These are phyloP conservation scores for Phytopythium litorale DNA, from an alignment of 352 stramenopile species.

Conservation along the genomic window DNA sequence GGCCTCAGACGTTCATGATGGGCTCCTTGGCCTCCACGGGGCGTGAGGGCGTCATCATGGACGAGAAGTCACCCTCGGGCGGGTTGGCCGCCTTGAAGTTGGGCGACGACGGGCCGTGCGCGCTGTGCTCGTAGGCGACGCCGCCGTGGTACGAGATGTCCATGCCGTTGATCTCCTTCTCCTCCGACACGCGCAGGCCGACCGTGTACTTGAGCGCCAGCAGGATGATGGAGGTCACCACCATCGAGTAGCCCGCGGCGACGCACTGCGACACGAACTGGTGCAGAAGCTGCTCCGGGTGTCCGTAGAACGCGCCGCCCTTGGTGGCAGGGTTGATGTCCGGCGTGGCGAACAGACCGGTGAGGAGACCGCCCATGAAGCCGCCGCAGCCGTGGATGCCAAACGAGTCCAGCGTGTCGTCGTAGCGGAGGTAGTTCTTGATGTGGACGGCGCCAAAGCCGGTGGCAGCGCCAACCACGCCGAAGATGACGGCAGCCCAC, in stretches of 20 bases:
- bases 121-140: conserved; percentile 12
- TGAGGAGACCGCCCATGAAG: conserved; percentile 20
- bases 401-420: conserved; percentile 34
- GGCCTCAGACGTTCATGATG: conserved; percentile 1
- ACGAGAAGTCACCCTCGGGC: conserved; percentile 2
- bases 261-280: conserved; percentile 20
- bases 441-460: conserved; percentile 15
- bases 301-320: conserved; percentile 28
- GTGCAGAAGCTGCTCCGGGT: conserved; percentile 21
- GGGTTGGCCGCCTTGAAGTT: conserved; percentile 10
- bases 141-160: conserved; percentile 16
- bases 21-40: neutral
- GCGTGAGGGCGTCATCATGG: conserved; percentile 2
- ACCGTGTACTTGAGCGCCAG: conserved; percentile 21
- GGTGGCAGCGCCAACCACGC: conserved; percentile 11
- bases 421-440: conserved; percentile 18
- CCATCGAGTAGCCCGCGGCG: conserved; percentile 12
- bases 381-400: conserved; percentile 19
- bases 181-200: conserved; percentile 14
- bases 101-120: conserved; percentile 8
- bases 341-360: conserved; percentile 27
- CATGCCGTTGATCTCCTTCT: conserved; percentile 13
- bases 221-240: conserved; percentile 7
- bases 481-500: conserved; percentile 23
- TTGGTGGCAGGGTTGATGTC: no score